Evolutionary conservation across 2,329 filamentous ascomycete genomes (phyloP), one percentile per base, ranked within the genome.

Genomic region (Tolypocladium endophyticum): DNA sequence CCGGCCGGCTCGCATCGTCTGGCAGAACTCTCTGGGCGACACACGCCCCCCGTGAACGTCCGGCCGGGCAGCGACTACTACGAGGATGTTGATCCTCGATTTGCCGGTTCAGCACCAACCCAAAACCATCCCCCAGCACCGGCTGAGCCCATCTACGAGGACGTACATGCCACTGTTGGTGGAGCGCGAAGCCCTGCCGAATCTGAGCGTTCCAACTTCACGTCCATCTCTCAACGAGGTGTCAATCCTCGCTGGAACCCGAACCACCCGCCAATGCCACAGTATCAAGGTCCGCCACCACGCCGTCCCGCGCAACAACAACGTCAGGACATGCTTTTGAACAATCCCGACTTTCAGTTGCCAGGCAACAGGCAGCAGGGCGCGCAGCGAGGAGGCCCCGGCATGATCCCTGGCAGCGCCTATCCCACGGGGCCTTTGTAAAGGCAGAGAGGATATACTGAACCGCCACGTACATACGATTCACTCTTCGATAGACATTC

Each of bases 61-160:
- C 70, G 65, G 25, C 62, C 66, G 62, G 71, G 64, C 56, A 76
- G 68, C 66, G 75, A 82, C 63, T 97, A 97, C 74, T 96, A 95
- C 70, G 94, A 97, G 79, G 93, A 97, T 71, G 85, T 96, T 16
- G 92, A 96, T 65, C 92, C 93, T 53, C 89, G 87, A 60, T 97
- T 97, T 69, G 88, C 86, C 39, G 81, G 63, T 57, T 72, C 73
- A 58, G 65, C 62, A 62, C 70, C 62, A 60, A 67, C 55, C 61
- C 70, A 59, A 62, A 65, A 67, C 14, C 61, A 65, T 55, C 35
- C 54, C 36, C 67, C 67, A 28, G 66, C 69, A 28, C 67, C 70
- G 11, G 63, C 76, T 58, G 75, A 77, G 55, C 68, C 69, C 39
- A 80, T 79, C 20, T 86, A 85, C 64, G 88, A 92, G 63, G 85